Evolutionary conservation across 2,329 filamentous ascomycete species (phyloP), one percentile per base, ranked within the genome.

Genomic region (Zymoseptoria passerinii): DNA sequence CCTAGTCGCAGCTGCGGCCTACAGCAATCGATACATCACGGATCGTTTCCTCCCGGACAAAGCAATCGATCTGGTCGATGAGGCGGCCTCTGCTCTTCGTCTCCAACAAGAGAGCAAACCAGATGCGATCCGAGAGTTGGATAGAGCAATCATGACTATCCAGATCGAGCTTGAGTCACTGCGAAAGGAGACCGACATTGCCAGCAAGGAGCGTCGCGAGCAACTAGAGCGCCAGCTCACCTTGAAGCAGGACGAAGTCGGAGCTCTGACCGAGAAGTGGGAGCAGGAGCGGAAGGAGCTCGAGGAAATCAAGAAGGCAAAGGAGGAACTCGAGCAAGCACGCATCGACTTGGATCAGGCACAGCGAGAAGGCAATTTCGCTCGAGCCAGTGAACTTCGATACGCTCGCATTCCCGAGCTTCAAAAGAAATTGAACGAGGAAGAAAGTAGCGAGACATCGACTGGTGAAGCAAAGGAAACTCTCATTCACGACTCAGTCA

Each of bases 101-200:
- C 76, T 97, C 29, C 92, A 97, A 70, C 94, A 97, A 74, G 94
- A 99, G 73, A 96, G 90, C 67, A 97, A 96, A 67, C 94, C 94
- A 0, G 94, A 97, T 66, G 86, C 92, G 8, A 96, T 99, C 35
- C 90, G 95, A 76, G 85, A 88, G 54, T 83, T 97, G 1, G 92
- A 97, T 68, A 89, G 95, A 61, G 90, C 92, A 68, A 96, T 97
- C 60, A 95, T 96, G 84, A 97, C 92, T 0, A 90, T 97, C 13
- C 92, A 96, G 70, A 97, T 99, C 62, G 92, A 99, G 72, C 80
- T 97, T 0, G 94, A 97, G 71, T 96, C 91, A 61, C 76, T 99
- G 49, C 84, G 92, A 54, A 97, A 97, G 68, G 94, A 99, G 73
- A 95, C 86, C 9, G 94, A 99, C 66, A 81, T 96, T 53, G 86